Percentiles rank a stretch among this genome's conserved stretches.
phyloP scores from a whole-genome alignment of 2,329 filamentous ascomycete species.

The Paradendryphiella salina region DNA sequence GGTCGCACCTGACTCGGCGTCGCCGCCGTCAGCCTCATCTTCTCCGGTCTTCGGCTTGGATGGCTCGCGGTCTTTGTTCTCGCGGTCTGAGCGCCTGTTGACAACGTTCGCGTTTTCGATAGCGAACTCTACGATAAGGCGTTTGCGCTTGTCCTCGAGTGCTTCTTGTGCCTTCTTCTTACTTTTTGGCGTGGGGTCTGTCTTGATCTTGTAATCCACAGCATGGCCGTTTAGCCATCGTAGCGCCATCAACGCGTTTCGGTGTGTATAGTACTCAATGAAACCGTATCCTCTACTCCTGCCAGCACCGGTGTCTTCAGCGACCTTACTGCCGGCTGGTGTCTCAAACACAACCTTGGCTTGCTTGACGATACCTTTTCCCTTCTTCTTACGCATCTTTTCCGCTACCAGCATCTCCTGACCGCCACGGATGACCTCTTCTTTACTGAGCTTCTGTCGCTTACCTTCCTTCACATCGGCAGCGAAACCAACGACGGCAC shows the following conservation, averaged over 20 bases:
- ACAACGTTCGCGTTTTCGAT: slow-evolving; percentile 98
- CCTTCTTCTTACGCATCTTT: slow-evolving; percentile 74
- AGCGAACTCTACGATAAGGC: slow-evolving; percentile 93
- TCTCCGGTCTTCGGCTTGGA: slow-evolving; percentile 34
- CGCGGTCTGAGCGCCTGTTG: slow-evolving; percentile 69
- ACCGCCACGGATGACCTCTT: slow-evolving; percentile 80
- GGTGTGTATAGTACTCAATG: slow-evolving; percentile 92
- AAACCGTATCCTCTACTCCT: slow-evolving; percentile 94
- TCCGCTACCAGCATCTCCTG: slow-evolving; percentile 82
- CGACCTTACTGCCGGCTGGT: slow-evolving; percentile 79
- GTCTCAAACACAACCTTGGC: slow-evolving; percentile 95
- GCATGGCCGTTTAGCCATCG: slow-evolving; percentile 86
- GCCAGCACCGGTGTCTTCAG: slow-evolving; percentile 75
- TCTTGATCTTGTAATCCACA: slow-evolving; percentile 55
- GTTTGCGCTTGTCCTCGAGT: slow-evolving; percentile 76
- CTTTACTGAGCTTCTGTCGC: slow-evolving; percentile 80
- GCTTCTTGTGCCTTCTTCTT: slow-evolving; percentile 49
- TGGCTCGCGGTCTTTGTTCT: slow-evolving; percentile 58
- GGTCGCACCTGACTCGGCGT: slow-evolving; percentile 16
- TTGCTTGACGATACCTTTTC: slow-evolving; percentile 86
- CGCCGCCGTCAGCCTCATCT: slow-evolving; percentile 15
- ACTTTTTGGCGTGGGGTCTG: slow-evolving; percentile 50
- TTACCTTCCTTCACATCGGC: slow-evolving; percentile 79
- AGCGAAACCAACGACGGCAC: slow-evolving; percentile 93
- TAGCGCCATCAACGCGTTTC: slow-evolving; percentile 91